These are phyloP conservation scores for Picea glauca DNA, from an alignment of 75 land plant genomes.

Conservation along the genomic window DNA sequence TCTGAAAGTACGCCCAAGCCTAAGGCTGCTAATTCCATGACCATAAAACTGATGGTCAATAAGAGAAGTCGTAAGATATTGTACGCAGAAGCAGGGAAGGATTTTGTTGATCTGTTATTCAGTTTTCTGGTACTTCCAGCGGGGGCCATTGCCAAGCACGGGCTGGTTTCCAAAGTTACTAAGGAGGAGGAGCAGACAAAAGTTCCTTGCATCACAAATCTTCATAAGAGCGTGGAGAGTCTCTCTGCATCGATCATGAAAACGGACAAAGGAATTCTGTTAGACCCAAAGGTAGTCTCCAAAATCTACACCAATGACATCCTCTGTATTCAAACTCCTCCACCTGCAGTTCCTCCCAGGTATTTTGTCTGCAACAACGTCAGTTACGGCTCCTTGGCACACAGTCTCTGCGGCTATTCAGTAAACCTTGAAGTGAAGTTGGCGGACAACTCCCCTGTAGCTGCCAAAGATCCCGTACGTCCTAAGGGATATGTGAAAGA, in stretches of 20 bases:
- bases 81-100: constrained; percentile 9
- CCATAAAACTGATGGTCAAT: not conserved
- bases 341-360: not conserved
- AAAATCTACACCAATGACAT: not conserved
- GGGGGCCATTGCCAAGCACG: not conserved
- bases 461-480: not conserved
- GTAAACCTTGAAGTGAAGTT: not conserved
- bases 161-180: not conserved
- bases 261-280: not conserved
- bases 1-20: not conserved
- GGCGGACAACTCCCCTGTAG: not conserved
- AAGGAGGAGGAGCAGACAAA: not conserved
- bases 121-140: constrained; percentile 1
- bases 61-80: not conserved
- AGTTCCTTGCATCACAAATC: not conserved
- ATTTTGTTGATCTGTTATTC: not conserved
- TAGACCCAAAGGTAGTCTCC: not conserved
- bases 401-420: not conserved
- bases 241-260: not conserved
- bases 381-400: not conserved
- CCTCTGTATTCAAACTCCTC: not conserved
- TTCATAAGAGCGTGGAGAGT: not conserved
- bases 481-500: not conserved
- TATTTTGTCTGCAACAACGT: not conserved
- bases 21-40: not conserved